These are phyloP conservation scores for Colletotrichum sp. DNA, from an alignment of 2,329 filamentous ascomycete genomes.

Conservation along the genomic window DNA sequence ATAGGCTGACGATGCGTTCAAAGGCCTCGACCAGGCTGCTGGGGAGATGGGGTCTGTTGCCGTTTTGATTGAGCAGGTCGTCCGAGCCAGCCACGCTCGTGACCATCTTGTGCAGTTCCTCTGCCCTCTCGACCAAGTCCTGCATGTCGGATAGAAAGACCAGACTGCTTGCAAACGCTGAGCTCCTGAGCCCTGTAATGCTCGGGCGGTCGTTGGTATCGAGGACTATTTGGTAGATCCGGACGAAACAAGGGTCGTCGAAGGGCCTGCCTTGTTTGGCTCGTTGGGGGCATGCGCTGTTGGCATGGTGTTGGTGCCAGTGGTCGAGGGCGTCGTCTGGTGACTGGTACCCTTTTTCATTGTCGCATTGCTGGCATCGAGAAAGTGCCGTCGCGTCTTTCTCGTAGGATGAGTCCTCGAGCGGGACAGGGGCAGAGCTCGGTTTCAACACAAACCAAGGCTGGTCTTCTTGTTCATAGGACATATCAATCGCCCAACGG, in stretches of 20 bases:
- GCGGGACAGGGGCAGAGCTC: neutral
- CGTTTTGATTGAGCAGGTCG: neutral
- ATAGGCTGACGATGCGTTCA: conserved; percentile 15
- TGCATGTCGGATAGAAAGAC: neutral
- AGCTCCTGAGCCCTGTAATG: neutral
- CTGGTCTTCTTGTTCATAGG: neutral
- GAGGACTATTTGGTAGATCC: neutral
- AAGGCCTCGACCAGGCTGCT: conserved; percentile 23
- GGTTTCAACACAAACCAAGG: neutral
- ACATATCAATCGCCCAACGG: neutral
- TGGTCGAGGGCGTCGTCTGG: neutral
- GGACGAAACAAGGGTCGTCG: neutral
- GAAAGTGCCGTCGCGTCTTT: neutral
- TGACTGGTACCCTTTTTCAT: neutral
- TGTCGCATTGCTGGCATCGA: neutral
- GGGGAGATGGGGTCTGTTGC: conserved; percentile 11
- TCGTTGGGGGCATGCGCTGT: neutral
- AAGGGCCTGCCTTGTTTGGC: neutral
- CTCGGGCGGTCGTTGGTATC: neutral
- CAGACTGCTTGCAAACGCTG: neutral
- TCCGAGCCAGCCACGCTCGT: neutral
- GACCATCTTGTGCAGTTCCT: conserved; percentile 14
- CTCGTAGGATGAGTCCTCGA: neutral
- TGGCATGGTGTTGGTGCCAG: neutral
- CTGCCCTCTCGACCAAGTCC: neutral